Evolutionary conservation across 2,329 filamentous ascomycete species (phyloP).

Genomic region (Ascochyta koolunga): DNA sequence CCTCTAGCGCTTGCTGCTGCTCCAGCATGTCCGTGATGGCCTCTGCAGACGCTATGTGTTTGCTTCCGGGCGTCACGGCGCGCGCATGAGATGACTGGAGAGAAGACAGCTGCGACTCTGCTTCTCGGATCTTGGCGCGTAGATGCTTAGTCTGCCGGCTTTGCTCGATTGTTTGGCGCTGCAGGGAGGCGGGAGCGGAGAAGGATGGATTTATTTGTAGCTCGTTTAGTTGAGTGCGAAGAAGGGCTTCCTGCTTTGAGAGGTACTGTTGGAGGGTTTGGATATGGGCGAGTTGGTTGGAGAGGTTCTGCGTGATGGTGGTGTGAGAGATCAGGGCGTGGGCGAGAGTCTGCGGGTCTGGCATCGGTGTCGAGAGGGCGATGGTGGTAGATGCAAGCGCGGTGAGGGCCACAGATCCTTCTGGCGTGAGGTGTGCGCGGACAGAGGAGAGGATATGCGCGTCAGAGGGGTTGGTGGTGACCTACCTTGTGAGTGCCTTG

Average conservation of each 20-base stretch:
- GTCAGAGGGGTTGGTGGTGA: slow-evolving; percentile 24
- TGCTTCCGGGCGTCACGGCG: slow-evolving; percentile 31
- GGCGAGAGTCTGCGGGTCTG: slow-evolving; percentile 37
- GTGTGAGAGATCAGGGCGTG: slow-evolving; percentile 45
- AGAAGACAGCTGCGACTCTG: slow-evolving; percentile 53
- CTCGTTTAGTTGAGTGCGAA: slow-evolving; percentile 39
- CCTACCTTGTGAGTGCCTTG: slow-evolving; percentile 27
- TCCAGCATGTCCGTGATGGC: slow-evolving; percentile 65
- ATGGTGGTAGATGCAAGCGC: slow-evolving; percentile 48
- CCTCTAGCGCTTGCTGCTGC: slow-evolving; percentile 66
- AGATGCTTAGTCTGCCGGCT: slow-evolving; percentile 73
- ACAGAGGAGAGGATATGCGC: slow-evolving; percentile 34
- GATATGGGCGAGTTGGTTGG: slow-evolving; percentile 42
- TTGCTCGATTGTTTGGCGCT: slow-evolving; percentile 75
- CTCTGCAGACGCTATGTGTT: slow-evolving; percentile 50
- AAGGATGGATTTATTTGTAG: slow-evolving; percentile 45
- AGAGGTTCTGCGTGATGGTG: slow-evolving; percentile 36
- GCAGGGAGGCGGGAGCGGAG: slow-evolving; percentile 61
- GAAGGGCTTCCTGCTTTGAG: slow-evolving; percentile 36
- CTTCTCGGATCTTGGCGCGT: slow-evolving; percentile 69
- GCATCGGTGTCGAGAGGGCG: slow-evolving; percentile 42
- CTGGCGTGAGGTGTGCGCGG: slow-evolving; percentile 32
- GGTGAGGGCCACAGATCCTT: slow-evolving; percentile 39
- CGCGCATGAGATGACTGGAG: slow-evolving; percentile 34
- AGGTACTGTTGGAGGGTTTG: slow-evolving; percentile 43